Percentiles rank a stretch among this genome's conserved stretches.
These are phyloP conservation scores for Thymus quinquecostatus DNA, from an alignment of 257 asterid species.

Conservation along the genomic window DNA sequence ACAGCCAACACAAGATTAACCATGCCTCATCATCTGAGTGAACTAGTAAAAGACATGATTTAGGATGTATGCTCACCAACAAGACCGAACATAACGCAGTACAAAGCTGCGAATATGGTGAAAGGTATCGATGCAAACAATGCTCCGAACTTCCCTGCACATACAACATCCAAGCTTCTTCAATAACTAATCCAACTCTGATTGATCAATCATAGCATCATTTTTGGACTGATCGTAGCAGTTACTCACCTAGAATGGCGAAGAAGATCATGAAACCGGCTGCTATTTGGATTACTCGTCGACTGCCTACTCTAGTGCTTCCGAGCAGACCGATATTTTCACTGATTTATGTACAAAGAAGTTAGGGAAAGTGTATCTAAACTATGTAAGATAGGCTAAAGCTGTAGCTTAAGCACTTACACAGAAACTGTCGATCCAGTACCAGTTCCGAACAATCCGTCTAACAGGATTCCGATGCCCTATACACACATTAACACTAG, in stretches of 20 bases:
- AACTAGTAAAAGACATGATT: not conserved
- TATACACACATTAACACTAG: conserved; percentile 11
- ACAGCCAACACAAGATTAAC: not conserved
- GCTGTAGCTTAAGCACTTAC: conserved; percentile 45
- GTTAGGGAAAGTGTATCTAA: not conserved
- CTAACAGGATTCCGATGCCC: conserved; percentile 90
- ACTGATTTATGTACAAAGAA: conserved; percentile 38
- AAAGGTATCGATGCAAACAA: conserved; percentile 94
- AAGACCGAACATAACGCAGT: conserved; percentile 89
- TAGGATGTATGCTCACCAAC: conserved; percentile 58
- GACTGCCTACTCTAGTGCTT: conserved; percentile 97
- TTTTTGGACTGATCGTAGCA: too few relatives aligned
- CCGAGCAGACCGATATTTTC: conserved; percentile 98
- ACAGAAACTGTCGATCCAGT: conserved; percentile 93
- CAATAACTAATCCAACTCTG: too few relatives aligned
- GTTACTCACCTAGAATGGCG: conserved; percentile 45
- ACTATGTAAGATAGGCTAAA: not conserved
- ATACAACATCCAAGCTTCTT: too few relatives aligned
- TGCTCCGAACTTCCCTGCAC: conserved; percentile 88
- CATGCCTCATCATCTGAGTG: not conserved
- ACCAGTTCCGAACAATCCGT: conserved; percentile 84
- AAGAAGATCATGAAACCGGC: conserved; percentile 99
- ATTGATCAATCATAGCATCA: too few relatives aligned
- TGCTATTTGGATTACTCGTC: conserved; percentile 85
- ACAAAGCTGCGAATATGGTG: conserved; percentile 86